These are phyloP conservation scores for Vaccinium corymbosum DNA, from an alignment of 148 eudicot genomes.

Conservation along the genomic window DNA sequence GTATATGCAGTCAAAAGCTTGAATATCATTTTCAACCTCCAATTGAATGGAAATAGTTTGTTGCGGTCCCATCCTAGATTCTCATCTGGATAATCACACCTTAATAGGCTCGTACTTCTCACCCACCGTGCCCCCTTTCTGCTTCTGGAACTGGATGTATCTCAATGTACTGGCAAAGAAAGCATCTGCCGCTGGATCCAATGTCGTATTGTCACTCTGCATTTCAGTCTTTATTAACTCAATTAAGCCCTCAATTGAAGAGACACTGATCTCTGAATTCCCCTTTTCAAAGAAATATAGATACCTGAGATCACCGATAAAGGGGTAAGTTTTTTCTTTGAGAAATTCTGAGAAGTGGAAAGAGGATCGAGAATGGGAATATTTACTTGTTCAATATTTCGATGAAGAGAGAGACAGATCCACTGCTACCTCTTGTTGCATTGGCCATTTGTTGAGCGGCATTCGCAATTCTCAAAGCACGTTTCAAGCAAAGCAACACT, in stretches of 20 bases:
- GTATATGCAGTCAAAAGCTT: not conserved
- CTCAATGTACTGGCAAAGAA: slow-evolving; percentile 83
- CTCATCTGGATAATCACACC: slow-evolving; percentile 24
- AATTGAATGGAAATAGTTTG: not conserved
- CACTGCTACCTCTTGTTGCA: slow-evolving; percentile 87
- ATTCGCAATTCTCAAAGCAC: slow-evolving; percentile 91
- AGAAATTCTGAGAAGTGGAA: not conserved
- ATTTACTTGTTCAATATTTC: slow-evolving; percentile 94
- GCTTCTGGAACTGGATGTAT: slow-evolving; percentile 92
- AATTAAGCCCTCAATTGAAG: slow-evolving; percentile 72
- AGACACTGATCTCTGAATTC: slow-evolving; percentile 68
- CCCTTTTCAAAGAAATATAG: slow-evolving; percentile 97
- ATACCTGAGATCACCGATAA: slow-evolving; percentile 51
- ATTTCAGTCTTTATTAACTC: slow-evolving; percentile 82
- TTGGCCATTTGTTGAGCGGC: slow-evolving; percentile 95
- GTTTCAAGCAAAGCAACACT: slow-evolving; percentile 94
- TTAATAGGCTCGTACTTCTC: slow-evolving; percentile 76
- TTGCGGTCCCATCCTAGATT: not conserved
- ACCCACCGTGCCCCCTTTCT: slow-evolving; percentile 88
- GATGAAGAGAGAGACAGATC: slow-evolving; percentile 77
- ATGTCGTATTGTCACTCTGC: slow-evolving; percentile 57
- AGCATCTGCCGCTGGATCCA: slow-evolving; percentile 90
- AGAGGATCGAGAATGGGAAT: not conserved
- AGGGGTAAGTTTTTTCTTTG: not conserved
- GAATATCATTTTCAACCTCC: slow-evolving; percentile 4